Evolutionary conservation across 192 early-diverging fungal species (phyloP).

Genomic region (Coemansia brasiliensis): DNA sequence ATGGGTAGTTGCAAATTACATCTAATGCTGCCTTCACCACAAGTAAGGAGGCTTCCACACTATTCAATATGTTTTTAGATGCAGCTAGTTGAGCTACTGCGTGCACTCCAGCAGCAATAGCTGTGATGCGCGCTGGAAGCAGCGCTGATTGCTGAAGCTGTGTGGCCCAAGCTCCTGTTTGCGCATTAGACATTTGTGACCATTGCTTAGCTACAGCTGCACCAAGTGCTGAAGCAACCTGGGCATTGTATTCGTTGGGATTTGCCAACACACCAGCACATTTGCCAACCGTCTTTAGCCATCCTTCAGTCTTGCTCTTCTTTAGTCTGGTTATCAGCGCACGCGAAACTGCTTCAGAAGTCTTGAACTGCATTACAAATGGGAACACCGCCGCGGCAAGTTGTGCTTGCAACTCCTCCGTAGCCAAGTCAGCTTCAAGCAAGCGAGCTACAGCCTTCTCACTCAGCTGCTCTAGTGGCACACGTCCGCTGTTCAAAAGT

Average conservation of each 20-base stretch:
- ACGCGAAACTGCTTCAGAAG: constrained; percentile 10
- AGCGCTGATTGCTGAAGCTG: constrained; percentile 17
- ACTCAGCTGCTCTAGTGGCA: constrained; percentile 12
- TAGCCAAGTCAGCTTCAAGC: constrained; percentile 15
- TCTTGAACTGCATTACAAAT: constrained; percentile 10
- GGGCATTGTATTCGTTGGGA: constrained; percentile 13
- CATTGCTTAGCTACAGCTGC: constrained; percentile 17
- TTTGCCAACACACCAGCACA: not conserved
- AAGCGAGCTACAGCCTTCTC: constrained; percentile 10
- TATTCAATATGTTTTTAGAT: not conserved
- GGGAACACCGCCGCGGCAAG: constrained; percentile 23
- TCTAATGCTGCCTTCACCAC: constrained; percentile 19
- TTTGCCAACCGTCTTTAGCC: constrained; percentile 26
- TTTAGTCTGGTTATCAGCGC: constrained; percentile 5
- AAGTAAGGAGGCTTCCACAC: constrained; percentile 8
- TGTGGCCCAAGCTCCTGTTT: constrained; percentile 11
- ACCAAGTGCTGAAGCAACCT: constrained; percentile 10
- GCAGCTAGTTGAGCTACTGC: constrained; percentile 18
- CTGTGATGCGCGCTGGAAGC: constrained; percentile 7
- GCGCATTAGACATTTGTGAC: not conserved
- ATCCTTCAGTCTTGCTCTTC: constrained; percentile 5
- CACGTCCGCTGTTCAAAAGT: constrained; percentile 22
- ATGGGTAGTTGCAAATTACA: not conserved
- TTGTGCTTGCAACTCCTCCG: constrained; percentile 5
- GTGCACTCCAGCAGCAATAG: constrained; percentile 32